phyloP scores from a whole-genome alignment of 805 yeast species.

The Naumovozyma castellii region DNA sequence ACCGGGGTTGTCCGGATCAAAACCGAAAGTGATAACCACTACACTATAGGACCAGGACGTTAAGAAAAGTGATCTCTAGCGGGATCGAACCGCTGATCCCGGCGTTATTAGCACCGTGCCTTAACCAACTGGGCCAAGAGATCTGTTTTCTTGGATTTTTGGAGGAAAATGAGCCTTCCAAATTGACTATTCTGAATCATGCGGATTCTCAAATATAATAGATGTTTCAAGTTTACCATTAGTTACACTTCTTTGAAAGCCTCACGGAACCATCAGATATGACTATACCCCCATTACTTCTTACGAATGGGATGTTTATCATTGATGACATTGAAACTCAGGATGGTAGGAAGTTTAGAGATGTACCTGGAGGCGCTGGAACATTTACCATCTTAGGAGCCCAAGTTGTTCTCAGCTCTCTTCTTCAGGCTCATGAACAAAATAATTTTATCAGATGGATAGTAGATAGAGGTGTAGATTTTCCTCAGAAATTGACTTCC shows the following conservation, averaged over 20 bases:
- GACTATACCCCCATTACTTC: conserved; percentile 29
- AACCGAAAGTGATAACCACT: conserved; percentile 77
- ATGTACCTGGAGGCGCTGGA: conserved; percentile 87
- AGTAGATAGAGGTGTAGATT: conserved; percentile 73
- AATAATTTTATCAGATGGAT: conserved; percentile 46
- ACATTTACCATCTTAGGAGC: conserved; percentile 73
- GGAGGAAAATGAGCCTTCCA: too few species aligned
- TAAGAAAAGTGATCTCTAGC: conserved; percentile 6
- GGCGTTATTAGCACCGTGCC: conserved; percentile 10
- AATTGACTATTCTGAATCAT: too few species aligned
- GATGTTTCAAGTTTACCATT: too few species aligned
- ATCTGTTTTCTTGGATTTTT: conserved; percentile 1
- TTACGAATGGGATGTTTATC: conserved; percentile 82
- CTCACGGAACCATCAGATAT: too few species aligned
- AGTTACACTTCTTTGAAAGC: too few species aligned
- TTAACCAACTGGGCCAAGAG: conserved; percentile 10
- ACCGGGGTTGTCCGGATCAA: conserved; percentile 77
- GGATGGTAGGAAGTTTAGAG: conserved; percentile 28
- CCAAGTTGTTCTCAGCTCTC: conserved; percentile 34
- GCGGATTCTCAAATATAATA: too few species aligned
- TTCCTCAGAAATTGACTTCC: conserved; percentile 41
- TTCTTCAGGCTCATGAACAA: conserved; percentile 30
- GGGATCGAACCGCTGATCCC: conserved; percentile 11
- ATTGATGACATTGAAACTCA: conserved; percentile 65
- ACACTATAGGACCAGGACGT: conserved; percentile 42